These are phyloP conservation scores for Meyerozyma elateridarum DNA, from an alignment of 1,139 yeast species.

Conservation along the genomic window DNA sequence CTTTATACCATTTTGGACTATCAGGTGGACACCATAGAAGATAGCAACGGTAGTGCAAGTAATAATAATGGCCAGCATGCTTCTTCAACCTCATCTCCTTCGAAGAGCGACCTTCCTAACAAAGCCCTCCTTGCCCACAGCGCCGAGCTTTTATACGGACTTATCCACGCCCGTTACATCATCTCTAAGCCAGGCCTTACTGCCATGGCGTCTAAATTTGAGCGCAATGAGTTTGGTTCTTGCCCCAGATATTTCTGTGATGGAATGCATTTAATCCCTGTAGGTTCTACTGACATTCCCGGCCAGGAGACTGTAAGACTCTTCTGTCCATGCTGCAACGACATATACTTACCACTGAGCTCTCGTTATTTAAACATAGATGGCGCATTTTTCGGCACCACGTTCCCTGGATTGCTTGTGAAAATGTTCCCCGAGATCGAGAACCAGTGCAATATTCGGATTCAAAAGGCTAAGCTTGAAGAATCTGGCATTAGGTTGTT, in stretches of 20 bases:
- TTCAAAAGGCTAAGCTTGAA: conserved; percentile 47
- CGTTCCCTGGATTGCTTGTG: conserved; percentile 88
- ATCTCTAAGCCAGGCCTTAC: conserved; percentile 87
- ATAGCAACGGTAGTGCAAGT: conserved; percentile 16
- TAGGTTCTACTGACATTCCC: conserved; percentile 86
- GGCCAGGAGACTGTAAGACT: conserved; percentile 89
- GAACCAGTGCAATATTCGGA: conserved; percentile 48
- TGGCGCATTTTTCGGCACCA: conserved; percentile 95
- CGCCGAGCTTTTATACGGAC: conserved; percentile 87
- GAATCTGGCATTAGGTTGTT: conserved; percentile 72
- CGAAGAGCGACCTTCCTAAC: conserved; percentile 51
- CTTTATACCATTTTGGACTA: conserved; percentile 74
- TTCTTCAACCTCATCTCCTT: conserved; percentile 5
- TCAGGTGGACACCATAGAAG: conserved; percentile 77
- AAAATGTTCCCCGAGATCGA: conserved; percentile 84
- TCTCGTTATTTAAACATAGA: conserved; percentile 83
- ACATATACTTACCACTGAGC: conserved; percentile 80
- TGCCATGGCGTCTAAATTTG: conserved; percentile 94
- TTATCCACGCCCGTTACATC: conserved; percentile 90
- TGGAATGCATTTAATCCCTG: conserved; percentile 88
- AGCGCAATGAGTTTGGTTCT: conserved; percentile 80
- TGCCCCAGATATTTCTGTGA: conserved; percentile 92
- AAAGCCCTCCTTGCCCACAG: conserved; percentile 78
- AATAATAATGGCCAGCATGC: conserved; percentile 5
- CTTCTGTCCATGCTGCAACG: conserved; percentile 93